Conservation (phyloP, 1,284 basidiomycete species). For the Trichosporon faecale region DNA sequence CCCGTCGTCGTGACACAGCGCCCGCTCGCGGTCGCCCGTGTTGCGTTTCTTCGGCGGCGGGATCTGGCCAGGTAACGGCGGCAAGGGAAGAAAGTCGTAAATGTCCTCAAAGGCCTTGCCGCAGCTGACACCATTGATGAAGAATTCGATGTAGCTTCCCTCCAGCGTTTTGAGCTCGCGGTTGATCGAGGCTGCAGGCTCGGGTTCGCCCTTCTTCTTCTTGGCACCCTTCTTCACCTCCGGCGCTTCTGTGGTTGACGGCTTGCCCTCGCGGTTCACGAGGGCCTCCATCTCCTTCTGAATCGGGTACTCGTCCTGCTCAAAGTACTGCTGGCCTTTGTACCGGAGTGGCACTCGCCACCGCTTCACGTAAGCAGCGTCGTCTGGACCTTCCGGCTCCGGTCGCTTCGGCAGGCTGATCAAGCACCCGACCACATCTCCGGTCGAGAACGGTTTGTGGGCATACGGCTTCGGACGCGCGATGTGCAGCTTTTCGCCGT, state of each 20-base stretch:
- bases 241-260: slow-evolving; percentile 29
- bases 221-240: slow-evolving; percentile 52
- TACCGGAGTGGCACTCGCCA: slow-evolving; percentile 89
- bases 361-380: slow-evolving; percentile 70
- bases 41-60: slow-evolving; percentile 50
- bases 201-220: slow-evolving; percentile 25
- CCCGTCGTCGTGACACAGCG: slow-evolving; percentile 73
- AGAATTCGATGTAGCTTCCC: slow-evolving; percentile 80
- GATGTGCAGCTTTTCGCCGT: slow-evolving; percentile 83
- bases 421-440: slow-evolving; percentile 82
- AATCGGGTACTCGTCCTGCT: slow-evolving; percentile 83
- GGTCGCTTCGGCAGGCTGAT: slow-evolving; percentile 64
- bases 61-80: slow-evolving; percentile 47
- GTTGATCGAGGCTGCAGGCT: slow-evolving; percentile 9
- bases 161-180: slow-evolving; percentile 62
- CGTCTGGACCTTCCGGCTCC: slow-evolving; percentile 54
- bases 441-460: slow-evolving; percentile 66
- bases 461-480: slow-evolving; percentile 72
- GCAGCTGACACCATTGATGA: slow-evolving; percentile 84
- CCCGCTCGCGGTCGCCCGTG: slow-evolving; percentile 41
- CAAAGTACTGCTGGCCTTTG: slow-evolving; percentile 95
- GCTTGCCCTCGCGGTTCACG: slow-evolving; percentile 61
- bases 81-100: slow-evolving; percentile 87
- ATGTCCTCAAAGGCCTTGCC: slow-evolving; percentile 73
- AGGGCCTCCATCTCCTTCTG: slow-evolving; percentile 92